Evolutionary conservation across 2,329 filamentous ascomycete species (phyloP).

Genomic region (Ustulina deusta): DNA sequence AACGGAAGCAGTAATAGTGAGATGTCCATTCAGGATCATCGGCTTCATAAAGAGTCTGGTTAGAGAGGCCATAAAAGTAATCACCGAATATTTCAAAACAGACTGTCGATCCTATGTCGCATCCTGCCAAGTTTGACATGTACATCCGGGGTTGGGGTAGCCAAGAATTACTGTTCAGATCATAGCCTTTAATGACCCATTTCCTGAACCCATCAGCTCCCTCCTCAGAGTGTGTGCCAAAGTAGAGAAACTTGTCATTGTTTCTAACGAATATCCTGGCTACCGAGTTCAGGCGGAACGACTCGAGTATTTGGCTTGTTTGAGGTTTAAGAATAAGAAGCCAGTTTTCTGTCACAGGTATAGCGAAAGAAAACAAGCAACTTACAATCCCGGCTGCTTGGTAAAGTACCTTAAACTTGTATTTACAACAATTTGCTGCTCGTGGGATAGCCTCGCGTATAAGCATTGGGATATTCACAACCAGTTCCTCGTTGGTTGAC

Average conservation of each 20-base stretch:
- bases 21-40: conserved; percentile 76
- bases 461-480: conserved; percentile 64
- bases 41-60: conserved; percentile 69
- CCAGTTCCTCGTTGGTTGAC: conserved; percentile 62
- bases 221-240: conserved; percentile 70
- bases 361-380: conserved; percentile 64
- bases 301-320: conserved; percentile 56
- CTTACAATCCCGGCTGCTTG: conserved; percentile 68
- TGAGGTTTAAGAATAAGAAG: conserved; percentile 64
- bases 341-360: conserved; percentile 57
- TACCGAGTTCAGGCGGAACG: conserved; percentile 57
- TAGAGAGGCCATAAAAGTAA: conserved; percentile 78
- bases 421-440: conserved; percentile 53
- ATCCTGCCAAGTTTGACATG: conserved; percentile 70
- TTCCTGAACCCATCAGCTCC: conserved; percentile 67
- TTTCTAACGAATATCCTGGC: conserved; percentile 76
- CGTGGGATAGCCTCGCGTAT: conserved; percentile 54
- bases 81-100: conserved; percentile 77
- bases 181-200: conserved; percentile 71
- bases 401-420: conserved; percentile 67
- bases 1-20: conserved; percentile 75
- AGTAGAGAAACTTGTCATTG: conserved; percentile 70
- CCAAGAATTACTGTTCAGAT: conserved; percentile 58
- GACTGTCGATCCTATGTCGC: conserved; percentile 74
- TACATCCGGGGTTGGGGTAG: conserved; percentile 58